These are phyloP conservation scores for Populus pruinosa DNA, from an alignment of 345 rosid species.

Conservation along the genomic window DNA sequence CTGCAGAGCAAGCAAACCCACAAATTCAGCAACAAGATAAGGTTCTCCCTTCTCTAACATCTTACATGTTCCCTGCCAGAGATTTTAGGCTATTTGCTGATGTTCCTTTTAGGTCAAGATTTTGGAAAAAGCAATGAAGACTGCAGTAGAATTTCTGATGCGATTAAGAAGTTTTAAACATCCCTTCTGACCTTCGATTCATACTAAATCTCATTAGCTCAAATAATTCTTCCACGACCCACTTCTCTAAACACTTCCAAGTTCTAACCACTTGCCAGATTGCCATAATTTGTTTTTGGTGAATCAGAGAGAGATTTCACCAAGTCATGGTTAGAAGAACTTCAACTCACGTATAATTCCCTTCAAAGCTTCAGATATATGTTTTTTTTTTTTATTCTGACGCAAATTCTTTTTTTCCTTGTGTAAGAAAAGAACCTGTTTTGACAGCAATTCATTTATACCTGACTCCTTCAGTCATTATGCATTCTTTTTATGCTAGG, in stretches of 20 bases:
- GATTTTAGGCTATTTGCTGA: neutral
- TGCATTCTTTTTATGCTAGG: neutral
- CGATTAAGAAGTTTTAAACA: neutral
- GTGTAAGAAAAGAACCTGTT: neutral
- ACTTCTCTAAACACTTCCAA: neutral
- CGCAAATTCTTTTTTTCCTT: neutral
- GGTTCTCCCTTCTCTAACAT: neutral
- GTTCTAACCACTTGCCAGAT: neutral
- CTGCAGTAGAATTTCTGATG: neutral
- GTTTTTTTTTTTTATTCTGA: neutral
- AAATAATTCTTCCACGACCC: neutral
- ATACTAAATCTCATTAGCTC: neutral
- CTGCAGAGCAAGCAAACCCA: slow-evolving; percentile 33
- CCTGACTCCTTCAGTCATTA: neutral
- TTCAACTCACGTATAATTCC: neutral
- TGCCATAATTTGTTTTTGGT: neutral
- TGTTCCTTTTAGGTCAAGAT: neutral
- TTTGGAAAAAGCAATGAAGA: neutral
- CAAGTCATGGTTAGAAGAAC: neutral
- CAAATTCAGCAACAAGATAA: neutral
- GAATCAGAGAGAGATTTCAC: neutral
- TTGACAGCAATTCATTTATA: neutral
- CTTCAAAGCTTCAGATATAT: neutral
- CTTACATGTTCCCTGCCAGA: neutral
- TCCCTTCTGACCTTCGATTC: neutral